Evolutionary conservation across 2,329 filamentous ascomycete species (phyloP), one percentile per base, ranked within the genome.

Genomic region (Incumbomyces delicatus): DNA sequence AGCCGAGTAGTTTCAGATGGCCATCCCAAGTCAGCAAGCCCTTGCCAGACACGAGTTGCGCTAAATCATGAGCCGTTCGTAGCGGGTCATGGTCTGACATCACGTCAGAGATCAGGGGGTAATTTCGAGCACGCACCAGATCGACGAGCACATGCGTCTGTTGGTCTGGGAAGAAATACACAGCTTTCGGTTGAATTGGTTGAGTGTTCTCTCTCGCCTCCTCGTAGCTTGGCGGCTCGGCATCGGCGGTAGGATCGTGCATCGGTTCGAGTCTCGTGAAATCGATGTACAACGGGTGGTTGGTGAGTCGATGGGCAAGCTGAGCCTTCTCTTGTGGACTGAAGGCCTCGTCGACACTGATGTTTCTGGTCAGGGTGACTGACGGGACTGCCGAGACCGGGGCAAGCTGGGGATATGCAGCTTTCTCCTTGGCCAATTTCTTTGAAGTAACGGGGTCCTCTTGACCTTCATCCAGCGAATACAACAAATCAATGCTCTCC

Each of bases 401-500:
- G 17, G 14, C 13, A 14, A 22, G 3, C 13, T 34, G 35, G 27
- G n/a, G 20, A 12, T 17, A 10, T 2, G 6, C 30, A 6, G 27
- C 27, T 34, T 46, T n/a, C 30, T 46, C 44, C 17, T 40, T 35
- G n/a, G n/a, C 14, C 14, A 40, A n/a, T n/a, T 34, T 46, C 11
- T n/a, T n/a, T 6, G 44, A 29, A 5, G 36, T 33, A 12, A 33
- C 35, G n/a, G 14, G 12, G n/a, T 41, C 44, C 17, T 40, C 68
- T 20, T 76, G 68, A 22, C 74, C 75, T 43, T 72, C 65, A 4
- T 77, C 80, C n/a, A 83, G 64, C 55, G 80, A 76, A 58, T 81
- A 82, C 17, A 83, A 68, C 0, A 75, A 77, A 61, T 83, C 79
- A 54, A 82, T 81, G 41, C 76, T 80, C 3, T 70, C 72, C 6